Percentiles rank a stretch among this genome's conserved stretches.
Conservation (phyloP, 2,329 filamentous ascomycete genomes). For the Penicillium sp. region DNA sequence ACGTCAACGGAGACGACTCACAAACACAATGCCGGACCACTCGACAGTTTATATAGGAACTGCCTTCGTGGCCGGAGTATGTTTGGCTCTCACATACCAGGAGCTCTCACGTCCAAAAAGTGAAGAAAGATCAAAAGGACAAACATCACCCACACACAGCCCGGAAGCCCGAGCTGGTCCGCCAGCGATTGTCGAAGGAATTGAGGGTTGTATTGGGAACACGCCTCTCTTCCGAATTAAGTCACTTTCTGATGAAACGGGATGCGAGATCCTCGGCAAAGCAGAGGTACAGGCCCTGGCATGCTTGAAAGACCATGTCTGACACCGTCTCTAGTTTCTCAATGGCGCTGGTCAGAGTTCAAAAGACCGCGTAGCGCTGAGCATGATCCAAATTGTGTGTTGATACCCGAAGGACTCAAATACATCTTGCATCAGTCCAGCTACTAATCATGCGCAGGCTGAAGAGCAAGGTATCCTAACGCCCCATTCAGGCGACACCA, state of each 20-base stretch:
- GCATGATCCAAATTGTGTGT: slow-evolving; percentile 71
- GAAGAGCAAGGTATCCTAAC: slow-evolving; percentile 75
- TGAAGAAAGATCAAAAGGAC: slow-evolving; percentile 19
- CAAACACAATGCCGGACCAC: slow-evolving; percentile 33
- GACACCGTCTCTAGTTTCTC: slow-evolving; percentile 61
- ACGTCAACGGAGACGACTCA: slow-evolving; percentile 11
- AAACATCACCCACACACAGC: slow-evolving; percentile 9
- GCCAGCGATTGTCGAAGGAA: slow-evolving; percentile 67
- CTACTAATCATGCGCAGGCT: slow-evolving; percentile 53
- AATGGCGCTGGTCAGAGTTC: slow-evolving; percentile 93
- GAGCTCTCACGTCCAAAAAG: slow-evolving; percentile 73
- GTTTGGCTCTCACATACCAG: slow-evolving; percentile 76
- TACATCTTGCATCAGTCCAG: neutral
- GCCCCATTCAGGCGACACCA: slow-evolving; percentile 83
- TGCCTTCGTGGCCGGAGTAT: slow-evolving; percentile 76
- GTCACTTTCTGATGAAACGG: slow-evolving; percentile 82
- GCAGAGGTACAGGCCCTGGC: slow-evolving; percentile 63
- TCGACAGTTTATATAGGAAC: slow-evolving; percentile 60
- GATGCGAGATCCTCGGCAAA: slow-evolving; percentile 87
- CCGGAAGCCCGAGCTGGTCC: slow-evolving; percentile 34
- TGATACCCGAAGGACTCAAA: neutral
- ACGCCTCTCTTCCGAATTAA: slow-evolving; percentile 86
- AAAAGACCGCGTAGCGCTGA: slow-evolving; percentile 91
- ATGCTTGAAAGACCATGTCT: neutral
- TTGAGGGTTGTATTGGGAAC: slow-evolving; percentile 90